These are phyloP conservation scores for Dothideomycetes sp. DNA, from an alignment of 2,329 filamentous ascomycete species.

Conservation along the genomic window DNA sequence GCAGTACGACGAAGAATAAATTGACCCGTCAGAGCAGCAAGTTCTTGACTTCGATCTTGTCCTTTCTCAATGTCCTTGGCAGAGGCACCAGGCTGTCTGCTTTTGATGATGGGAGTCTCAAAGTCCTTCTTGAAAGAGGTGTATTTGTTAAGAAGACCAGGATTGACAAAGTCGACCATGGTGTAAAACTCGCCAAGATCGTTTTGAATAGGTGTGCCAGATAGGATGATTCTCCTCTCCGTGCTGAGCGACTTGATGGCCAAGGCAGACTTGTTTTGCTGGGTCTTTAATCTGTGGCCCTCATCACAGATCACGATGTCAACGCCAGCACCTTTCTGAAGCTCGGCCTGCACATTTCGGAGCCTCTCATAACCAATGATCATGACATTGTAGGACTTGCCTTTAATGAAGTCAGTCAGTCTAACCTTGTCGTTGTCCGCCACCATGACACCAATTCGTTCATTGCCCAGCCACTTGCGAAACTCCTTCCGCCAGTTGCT, in stretches of 20 bases:
- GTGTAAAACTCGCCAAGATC: slow-evolving; percentile 57
- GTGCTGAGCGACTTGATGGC: slow-evolving; percentile 56
- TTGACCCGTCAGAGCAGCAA: slow-evolving; percentile 47
- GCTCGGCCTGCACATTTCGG: slow-evolving; percentile 51
- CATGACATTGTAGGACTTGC: slow-evolving; percentile 58
- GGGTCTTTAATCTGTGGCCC: slow-evolving; percentile 56
- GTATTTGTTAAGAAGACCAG: slow-evolving; percentile 51
- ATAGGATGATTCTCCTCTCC: slow-evolving; percentile 50
- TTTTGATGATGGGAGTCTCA: slow-evolving; percentile 52
- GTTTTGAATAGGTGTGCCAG: slow-evolving; percentile 58
- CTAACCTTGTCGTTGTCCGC: slow-evolving; percentile 49
- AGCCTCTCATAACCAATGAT: slow-evolving; percentile 65
- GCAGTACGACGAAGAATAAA: slow-evolving; percentile 58
- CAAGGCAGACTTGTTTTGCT: slow-evolving; percentile 56
- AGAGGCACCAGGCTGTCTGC: slow-evolving; percentile 52
- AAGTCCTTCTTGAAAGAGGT: slow-evolving; percentile 54
- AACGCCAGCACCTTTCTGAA: slow-evolving; percentile 51
- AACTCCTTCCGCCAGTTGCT: slow-evolving; percentile 66
- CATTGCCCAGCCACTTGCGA: slow-evolving; percentile 61
- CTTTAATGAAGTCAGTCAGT: slow-evolving; percentile 57
- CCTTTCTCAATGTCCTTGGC: slow-evolving; percentile 53
- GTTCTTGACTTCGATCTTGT: slow-evolving; percentile 48
- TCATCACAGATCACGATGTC: slow-evolving; percentile 64
- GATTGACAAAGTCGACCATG: slow-evolving; percentile 60
- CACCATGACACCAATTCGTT: slow-evolving; percentile 58